Evolutionary conservation across 495 filamentous ascomycete genomes (phyloP).

Genomic region (Aspergillus campestris): DNA sequence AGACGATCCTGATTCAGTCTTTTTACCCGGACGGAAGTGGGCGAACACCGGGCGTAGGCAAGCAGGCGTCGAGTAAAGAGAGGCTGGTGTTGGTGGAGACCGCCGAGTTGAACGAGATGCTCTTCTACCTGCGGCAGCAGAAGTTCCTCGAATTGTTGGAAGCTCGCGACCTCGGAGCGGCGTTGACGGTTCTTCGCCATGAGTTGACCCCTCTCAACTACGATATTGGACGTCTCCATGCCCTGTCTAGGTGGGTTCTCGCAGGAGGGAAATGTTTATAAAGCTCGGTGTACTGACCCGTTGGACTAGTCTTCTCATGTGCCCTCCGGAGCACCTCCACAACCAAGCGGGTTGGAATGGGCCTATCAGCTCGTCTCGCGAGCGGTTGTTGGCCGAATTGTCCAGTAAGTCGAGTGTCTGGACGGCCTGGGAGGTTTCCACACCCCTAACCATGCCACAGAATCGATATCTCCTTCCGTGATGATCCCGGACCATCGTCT

Average conservation of each 20-base stretch:
- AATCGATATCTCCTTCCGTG: constrained; percentile 88
- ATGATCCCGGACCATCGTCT: constrained; percentile 96
- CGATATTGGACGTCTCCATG: constrained; percentile 66
- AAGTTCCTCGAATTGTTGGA: constrained; percentile 93
- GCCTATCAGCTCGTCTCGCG: constrained; percentile 66
- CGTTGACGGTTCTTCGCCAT: constrained; percentile 70
- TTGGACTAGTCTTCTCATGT: constrained; percentile 70
- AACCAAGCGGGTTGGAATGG: constrained; percentile 85
- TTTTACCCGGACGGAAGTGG: constrained; percentile 40
- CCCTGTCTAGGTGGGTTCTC: constrained; percentile 62
- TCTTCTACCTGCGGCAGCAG: constrained; percentile 81
- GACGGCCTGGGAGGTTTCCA: not conserved
- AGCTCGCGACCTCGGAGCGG: constrained; percentile 57
- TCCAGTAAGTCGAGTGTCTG: constrained; percentile 52
- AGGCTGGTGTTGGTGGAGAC: constrained; percentile 45
- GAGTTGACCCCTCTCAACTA: constrained; percentile 85
- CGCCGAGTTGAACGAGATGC: constrained; percentile 52
- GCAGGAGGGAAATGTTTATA: not conserved
- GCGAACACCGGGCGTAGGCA: constrained; percentile 31
- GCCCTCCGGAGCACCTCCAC: constrained; percentile 69
- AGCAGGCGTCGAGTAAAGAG: constrained; percentile 21
- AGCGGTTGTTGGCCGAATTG: constrained; percentile 66
- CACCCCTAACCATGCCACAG: constrained; percentile 29
- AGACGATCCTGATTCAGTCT: constrained; percentile 64
- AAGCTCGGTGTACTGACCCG: constrained; percentile 3